Evolutionary conservation across 2,329 filamentous ascomycete genomes (phyloP).

Genomic region (Clarireedia sp.): DNA sequence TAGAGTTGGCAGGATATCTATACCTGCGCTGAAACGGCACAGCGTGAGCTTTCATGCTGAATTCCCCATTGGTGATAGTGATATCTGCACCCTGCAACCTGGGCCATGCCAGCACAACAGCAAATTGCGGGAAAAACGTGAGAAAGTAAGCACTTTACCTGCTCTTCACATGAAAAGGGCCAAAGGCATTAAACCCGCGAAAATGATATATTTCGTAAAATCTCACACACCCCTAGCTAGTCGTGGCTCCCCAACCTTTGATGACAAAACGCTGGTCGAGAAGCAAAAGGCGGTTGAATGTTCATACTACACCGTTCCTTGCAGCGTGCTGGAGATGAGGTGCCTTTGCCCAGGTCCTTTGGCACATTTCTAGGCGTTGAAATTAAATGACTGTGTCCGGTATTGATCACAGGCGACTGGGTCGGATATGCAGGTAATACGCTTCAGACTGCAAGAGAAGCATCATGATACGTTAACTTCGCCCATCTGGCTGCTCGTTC

Average conservation of each 20-base stretch:
- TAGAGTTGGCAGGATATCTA: neutral
- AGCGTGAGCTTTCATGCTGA: conserved; percentile 8
- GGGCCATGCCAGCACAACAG: conserved; percentile 3
- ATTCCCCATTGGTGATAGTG: conserved; percentile 2
- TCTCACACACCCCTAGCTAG: neutral
- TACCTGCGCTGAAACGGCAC: conserved; percentile 6
- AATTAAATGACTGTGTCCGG: neutral
- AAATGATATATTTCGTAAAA: neutral
- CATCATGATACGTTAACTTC: neutral
- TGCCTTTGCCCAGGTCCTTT: neutral
- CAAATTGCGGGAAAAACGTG: neutral
- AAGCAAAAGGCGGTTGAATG: too few relatives aligned
- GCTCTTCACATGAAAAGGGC: neutral
- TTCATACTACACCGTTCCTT: neutral
- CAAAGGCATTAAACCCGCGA: neutral
- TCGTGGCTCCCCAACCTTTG: too few relatives aligned
- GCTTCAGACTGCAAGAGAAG: neutral
- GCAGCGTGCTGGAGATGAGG: neutral
- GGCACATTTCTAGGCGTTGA: conserved; percentile 1
- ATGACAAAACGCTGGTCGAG: too few relatives aligned
- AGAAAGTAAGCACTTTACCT: neutral
- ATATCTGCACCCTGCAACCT: conserved; percentile 6
- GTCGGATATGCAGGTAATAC: conserved; percentile 1
- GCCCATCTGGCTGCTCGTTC: neutral
- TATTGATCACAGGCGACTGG: neutral